A percentile compares a stretch with the other conserved stretches of the same genome.
These are phyloP conservation scores for Holtermanniella nyarrowii DNA, from an alignment of 768 basidiomycete species.

Conservation along the genomic window DNA sequence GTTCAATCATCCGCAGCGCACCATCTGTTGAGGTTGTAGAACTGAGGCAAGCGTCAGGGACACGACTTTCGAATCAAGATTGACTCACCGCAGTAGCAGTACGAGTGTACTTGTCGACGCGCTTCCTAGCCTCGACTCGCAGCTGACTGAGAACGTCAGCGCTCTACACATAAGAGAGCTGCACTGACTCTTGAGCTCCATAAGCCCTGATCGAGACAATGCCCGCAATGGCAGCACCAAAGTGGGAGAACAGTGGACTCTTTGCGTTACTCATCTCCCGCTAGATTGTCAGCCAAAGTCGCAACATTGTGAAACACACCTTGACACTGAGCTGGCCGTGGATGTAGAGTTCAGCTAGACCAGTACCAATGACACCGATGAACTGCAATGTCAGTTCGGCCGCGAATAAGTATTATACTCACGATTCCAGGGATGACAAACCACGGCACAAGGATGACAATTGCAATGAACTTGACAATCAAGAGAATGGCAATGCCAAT, in stretches of 20 bases:
- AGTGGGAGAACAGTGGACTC: constrained; percentile 48
- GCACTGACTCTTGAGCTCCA: constrained; percentile 46
- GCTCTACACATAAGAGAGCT: background rate
- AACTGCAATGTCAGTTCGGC: constrained; percentile 6
- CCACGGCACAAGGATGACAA: constrained; percentile 32
- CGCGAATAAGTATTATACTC: constrained; percentile 1
- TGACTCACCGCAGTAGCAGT: constrained; percentile 23
- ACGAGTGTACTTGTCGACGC: constrained; percentile 49
- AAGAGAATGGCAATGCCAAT: constrained; percentile 26
- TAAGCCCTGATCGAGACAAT: constrained; percentile 55
- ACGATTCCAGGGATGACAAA: constrained; percentile 29
- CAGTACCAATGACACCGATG: constrained; percentile 44
- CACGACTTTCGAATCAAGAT: background rate
- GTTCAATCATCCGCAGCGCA: constrained; percentile 7
- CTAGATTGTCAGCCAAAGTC: constrained; percentile 3
- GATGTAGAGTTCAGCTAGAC: constrained; percentile 50
- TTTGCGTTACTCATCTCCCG: constrained; percentile 50
- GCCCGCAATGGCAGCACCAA: constrained; percentile 54
- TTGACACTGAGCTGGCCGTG: constrained; percentile 52
- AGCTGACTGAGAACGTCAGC: constrained; percentile 29
- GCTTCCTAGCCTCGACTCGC: constrained; percentile 45
- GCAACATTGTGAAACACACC: constrained; percentile 7
- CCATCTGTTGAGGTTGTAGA: constrained; percentile 45
- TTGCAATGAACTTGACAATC: constrained; percentile 28
- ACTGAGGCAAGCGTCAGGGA: constrained; percentile 12